A percentile compares a stretch with the other conserved stretches of the same genome.
These are phyloP conservation scores for Laguncularia racemosa DNA, from an alignment of 345 rosid genomes.

Conservation along the genomic window DNA sequence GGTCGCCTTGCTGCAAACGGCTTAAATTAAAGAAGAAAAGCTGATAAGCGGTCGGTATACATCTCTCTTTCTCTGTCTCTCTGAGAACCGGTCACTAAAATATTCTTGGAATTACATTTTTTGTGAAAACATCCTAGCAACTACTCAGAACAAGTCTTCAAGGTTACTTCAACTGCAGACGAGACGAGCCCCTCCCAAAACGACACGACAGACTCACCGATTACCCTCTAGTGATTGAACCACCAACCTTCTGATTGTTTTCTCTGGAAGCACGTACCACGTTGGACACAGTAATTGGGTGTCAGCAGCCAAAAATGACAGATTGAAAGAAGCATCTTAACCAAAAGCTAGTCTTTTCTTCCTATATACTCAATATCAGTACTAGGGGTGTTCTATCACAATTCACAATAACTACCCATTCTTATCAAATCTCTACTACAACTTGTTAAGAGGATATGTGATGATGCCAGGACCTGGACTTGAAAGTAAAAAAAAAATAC, in stretches of 20 bases:
- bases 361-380: conserved; percentile 31
- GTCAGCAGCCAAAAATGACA: conserved; percentile 13
- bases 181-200: conserved; percentile 4
- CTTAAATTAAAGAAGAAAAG: too few relatives aligned
- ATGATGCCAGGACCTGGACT: conserved; percentile 10
- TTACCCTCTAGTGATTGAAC: conserved; percentile 4
- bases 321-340: conserved; percentile 26
- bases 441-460: conserved; percentile 21
- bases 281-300: conserved; percentile 21
- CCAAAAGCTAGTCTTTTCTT: conserved; percentile 48
- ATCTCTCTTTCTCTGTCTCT: too few relatives aligned
- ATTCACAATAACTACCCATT: conserved; percentile 10
- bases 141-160: too few relatives aligned
- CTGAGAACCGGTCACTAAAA: too few relatives aligned
- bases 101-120: too few relatives aligned
- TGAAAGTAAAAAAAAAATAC: conserved; percentile 14
- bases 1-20: too few relatives aligned
- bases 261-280: neutral
- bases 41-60: too few relatives aligned
- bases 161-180: conserved; percentile 2
- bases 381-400: conserved; percentile 6
- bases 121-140: too few relatives aligned
- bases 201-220: conserved; percentile 8
- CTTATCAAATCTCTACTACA: conserved; percentile 11
- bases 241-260: conserved; percentile 15